Conservation (phyloP, 2,329 filamentous ascomycete species). For the Microcyclospora pomicola region DNA sequence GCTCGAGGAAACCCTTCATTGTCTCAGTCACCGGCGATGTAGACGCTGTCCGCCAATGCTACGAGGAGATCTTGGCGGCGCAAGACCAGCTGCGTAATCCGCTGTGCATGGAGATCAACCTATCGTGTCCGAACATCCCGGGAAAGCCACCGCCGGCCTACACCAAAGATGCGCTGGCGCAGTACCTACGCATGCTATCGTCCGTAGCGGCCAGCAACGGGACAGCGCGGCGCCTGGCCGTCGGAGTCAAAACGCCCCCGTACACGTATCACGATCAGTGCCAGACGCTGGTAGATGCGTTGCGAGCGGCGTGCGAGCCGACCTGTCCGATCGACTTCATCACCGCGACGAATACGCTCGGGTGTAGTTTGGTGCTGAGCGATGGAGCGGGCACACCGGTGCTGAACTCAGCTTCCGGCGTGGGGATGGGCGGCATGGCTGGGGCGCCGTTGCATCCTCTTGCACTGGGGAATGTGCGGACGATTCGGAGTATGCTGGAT, state of each 20-base stretch:
- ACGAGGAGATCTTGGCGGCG: constrained; percentile 32
- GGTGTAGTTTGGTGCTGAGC: constrained; percentile 48
- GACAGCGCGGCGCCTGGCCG: constrained; percentile 2
- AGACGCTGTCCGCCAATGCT: constrained; percentile 43
- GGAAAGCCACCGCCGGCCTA: constrained; percentile 59
- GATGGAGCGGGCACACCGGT: constrained; percentile 17
- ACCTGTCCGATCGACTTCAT: constrained; percentile 48
- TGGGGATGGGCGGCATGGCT: constrained; percentile 56
- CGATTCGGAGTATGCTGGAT: constrained; percentile 48
- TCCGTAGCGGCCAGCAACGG: constrained; percentile 21
- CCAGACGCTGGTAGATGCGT: constrained; percentile 38
- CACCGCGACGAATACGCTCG: constrained; percentile 62
- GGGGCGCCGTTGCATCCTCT: constrained; percentile 60
- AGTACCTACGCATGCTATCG: constrained; percentile 41
- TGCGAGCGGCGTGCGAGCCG: constrained; percentile 26
- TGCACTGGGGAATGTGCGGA: constrained; percentile 61
- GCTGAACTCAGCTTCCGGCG: constrained; percentile 38
- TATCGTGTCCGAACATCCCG: constrained; percentile 65
- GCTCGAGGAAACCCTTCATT: constrained; percentile 45
- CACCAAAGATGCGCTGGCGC: constrained; percentile 34
- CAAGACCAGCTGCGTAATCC: constrained; percentile 28
- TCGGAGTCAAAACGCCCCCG: constrained; percentile 62
- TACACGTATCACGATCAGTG: constrained; percentile 61
- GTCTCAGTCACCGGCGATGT: constrained; percentile 56
- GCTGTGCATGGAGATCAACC: constrained; percentile 61